phyloP scores from a whole-genome alignment of 768 basidiomycete species.

The Sporobolomyces roseus region DNA sequence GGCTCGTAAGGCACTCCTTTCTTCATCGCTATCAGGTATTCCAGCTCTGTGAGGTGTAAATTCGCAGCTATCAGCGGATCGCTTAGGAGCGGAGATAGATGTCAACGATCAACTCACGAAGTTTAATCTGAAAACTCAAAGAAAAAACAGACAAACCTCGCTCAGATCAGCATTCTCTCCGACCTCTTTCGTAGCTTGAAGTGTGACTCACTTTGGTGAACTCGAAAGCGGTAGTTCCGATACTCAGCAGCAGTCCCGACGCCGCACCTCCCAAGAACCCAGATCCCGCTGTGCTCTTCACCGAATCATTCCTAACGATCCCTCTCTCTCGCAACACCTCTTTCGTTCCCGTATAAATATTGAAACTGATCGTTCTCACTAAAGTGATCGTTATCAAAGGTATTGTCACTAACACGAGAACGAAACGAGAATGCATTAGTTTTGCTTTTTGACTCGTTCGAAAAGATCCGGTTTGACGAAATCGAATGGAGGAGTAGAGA shows the following conservation, averaged over 20 bases:
- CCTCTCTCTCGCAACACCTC: constrained; percentile 60
- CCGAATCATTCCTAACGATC: constrained; percentile 53
- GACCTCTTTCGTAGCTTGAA: not conserved
- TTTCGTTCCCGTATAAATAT: constrained; percentile 81
- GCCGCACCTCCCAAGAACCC: constrained; percentile 43
- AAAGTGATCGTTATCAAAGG: constrained; percentile 63
- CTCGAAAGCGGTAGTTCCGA: constrained; percentile 39
- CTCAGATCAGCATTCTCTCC: not conserved
- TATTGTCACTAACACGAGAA: constrained; percentile 21
- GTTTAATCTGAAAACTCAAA: constrained; percentile 19
- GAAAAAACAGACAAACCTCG: not conserved
- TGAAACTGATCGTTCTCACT: constrained; percentile 91
- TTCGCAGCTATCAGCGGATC: no score
- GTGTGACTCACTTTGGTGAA: constrained; percentile 15
- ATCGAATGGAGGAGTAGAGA: no score
- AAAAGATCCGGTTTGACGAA: no score
- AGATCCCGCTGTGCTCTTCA: not conserved
- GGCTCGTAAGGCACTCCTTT: constrained; percentile 42
- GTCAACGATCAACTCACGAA: constrained; percentile 5
- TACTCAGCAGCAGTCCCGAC: constrained; percentile 35
- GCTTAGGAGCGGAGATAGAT: not conserved
- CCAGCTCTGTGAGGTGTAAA: constrained; percentile 32
- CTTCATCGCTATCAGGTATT: constrained; percentile 43
- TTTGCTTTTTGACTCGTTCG: no score
- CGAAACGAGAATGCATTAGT: not conserved